Percentiles rank a stretch among this genome's conserved stretches.
These are phyloP conservation scores for Tuber melanosporum DNA, from an alignment of 495 filamentous ascomycete species.

Conservation along the genomic window DNA sequence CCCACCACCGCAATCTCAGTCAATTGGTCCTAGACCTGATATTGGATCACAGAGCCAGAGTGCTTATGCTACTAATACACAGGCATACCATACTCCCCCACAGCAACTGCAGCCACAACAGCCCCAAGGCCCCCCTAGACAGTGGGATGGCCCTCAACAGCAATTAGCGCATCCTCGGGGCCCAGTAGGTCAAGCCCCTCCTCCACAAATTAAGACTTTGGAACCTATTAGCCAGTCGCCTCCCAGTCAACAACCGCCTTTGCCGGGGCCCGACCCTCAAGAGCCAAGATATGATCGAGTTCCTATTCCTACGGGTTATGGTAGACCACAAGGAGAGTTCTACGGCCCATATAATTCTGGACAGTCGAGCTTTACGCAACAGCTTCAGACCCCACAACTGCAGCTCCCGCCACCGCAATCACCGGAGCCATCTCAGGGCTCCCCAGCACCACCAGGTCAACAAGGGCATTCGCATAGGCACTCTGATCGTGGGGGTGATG, in stretches of 20 bases:
- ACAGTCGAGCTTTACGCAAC: slow-evolving; percentile 7
- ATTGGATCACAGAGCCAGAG: slow-evolving; percentile 7
- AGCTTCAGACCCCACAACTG: background rate
- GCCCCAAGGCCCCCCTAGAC: slow-evolving; percentile 7
- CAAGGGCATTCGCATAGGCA: slow-evolving; percentile 9
- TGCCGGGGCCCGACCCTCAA: slow-evolving; percentile 7
- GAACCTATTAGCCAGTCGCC: slow-evolving; percentile 11
- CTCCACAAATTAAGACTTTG: slow-evolving; percentile 15
- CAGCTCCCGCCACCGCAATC: background rate
- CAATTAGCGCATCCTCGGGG: slow-evolving; percentile 9
- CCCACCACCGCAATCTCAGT: slow-evolving; percentile 22
- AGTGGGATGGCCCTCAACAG: background rate
- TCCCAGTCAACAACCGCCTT: slow-evolving; percentile 10
- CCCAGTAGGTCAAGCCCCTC: slow-evolving; percentile 2
- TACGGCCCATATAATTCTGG: background rate
- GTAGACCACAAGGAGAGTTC: slow-evolving; percentile 28
- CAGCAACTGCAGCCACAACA: slow-evolving; percentile 3
- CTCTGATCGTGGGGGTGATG: background rate
- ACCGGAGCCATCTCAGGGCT: background rate
- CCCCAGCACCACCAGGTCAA: background rate
- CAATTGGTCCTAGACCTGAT: background rate
- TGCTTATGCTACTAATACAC: slow-evolving; percentile 13
- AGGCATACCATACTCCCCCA: slow-evolving; percentile 6
- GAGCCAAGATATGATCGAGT: slow-evolving; percentile 27
- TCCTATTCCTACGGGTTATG: slow-evolving; percentile 29